Percentiles rank a stretch among this genome's conserved stretches.
These are phyloP conservation scores for Pseudogymnoascus sp. DNA, from an alignment of 2,329 filamentous ascomycete genomes.

Conservation along the genomic window DNA sequence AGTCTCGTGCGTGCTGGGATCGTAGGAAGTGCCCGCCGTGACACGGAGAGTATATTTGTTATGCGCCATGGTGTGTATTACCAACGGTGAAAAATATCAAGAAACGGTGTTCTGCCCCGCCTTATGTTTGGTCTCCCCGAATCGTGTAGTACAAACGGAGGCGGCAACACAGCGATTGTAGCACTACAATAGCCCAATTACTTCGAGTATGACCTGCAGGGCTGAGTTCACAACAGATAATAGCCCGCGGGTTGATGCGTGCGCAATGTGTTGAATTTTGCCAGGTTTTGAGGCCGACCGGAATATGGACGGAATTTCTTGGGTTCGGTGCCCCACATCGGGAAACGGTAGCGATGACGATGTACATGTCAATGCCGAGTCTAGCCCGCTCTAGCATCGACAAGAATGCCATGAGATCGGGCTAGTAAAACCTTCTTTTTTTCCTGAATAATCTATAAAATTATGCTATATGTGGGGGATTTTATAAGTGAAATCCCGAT, in stretches of 20 bases:
- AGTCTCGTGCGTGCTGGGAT: slow-evolving; percentile 61
- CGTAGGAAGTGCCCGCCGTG: slow-evolving; percentile 73
- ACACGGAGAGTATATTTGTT: slow-evolving; percentile 70
- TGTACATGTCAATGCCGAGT: background rate
- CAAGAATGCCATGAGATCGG: background rate
- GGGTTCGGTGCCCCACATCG: slow-evolving; percentile 9
- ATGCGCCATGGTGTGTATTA: slow-evolving; percentile 47
- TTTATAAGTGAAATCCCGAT: background rate
- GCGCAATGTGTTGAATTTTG: background rate
- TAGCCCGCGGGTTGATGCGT: background rate
- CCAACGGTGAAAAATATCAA: slow-evolving; percentile 7
- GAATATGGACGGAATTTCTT: background rate
- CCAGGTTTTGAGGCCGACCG: background rate
- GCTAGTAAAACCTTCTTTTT: background rate
- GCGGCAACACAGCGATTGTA: background rate
- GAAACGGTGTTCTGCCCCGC: background rate
- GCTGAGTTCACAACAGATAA: background rate
- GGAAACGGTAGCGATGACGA: slow-evolving; percentile 4
- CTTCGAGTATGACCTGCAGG: background rate
- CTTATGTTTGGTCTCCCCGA: background rate
- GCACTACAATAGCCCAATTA: background rate
- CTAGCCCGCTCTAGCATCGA: background rate
- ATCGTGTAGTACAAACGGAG: background rate
- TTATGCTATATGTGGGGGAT: background rate
- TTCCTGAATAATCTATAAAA: background rate